Conservation (phyloP, 2,329 filamentous ascomycete genomes). For the Aspergillus sp. region DNA sequence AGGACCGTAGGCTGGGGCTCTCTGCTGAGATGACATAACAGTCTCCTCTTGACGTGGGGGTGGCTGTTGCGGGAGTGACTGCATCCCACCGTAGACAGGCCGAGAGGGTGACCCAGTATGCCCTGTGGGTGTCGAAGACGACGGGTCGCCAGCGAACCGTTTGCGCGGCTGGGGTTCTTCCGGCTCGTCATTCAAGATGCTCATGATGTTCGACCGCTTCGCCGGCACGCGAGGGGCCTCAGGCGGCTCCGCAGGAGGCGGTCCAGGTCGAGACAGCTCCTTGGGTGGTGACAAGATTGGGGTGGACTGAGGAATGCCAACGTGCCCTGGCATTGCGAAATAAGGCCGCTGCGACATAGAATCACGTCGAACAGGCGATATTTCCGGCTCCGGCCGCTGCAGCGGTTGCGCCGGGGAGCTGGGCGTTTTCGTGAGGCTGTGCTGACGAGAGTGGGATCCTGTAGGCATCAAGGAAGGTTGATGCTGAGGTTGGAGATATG, state of each 20-base stretch:
- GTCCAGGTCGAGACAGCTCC: slow-evolving; percentile 37
- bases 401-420: slow-evolving; percentile 36
- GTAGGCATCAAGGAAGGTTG: slow-evolving; percentile 29
- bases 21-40: slow-evolving; percentile 25
- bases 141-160: slow-evolving; percentile 45
- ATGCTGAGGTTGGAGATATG: slow-evolving; percentile 34
- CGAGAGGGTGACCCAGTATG: slow-evolving; percentile 27
- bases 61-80: slow-evolving; percentile 26
- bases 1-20: slow-evolving; percentile 31
- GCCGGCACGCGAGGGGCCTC: slow-evolving; percentile 47
- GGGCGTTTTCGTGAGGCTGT: slow-evolving; percentile 38
- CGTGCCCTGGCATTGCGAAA: slow-evolving; percentile 30
- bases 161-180: slow-evolving; percentile 51
- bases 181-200: slow-evolving; percentile 51
- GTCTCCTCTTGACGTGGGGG: slow-evolving; percentile 31
- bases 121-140: slow-evolving; percentile 22
- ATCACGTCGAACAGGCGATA: slow-evolving; percentile 40
- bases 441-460: slow-evolving; percentile 39
- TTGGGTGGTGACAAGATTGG: slow-evolving; percentile 39
- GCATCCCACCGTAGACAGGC: slow-evolving; percentile 28
- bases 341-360: slow-evolving; percentile 38
- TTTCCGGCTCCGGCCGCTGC: slow-evolving; percentile 35
- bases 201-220: slow-evolving; percentile 54
- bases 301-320: slow-evolving; percentile 32
- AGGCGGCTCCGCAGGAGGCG: slow-evolving; percentile 32